These are phyloP conservation scores for Beauveria sp. DNA, from an alignment of 2,329 filamentous ascomycete genomes.

Conservation along the genomic window DNA sequence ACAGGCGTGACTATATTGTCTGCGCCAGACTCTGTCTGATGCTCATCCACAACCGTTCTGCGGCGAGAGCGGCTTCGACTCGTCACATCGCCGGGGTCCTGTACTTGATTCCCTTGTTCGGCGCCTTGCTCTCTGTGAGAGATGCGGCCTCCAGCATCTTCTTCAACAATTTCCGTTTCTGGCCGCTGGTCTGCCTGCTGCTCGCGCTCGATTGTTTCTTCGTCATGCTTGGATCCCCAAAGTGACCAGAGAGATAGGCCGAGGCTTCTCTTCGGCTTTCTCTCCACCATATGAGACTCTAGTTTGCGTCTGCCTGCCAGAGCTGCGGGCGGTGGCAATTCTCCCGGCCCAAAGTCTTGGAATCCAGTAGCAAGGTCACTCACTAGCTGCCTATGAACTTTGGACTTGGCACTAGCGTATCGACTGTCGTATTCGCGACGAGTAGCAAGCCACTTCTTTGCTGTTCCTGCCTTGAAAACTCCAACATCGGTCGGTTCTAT, in stretches of 20 bases:
- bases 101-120: conserved; percentile 27
- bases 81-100: conserved; percentile 15
- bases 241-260: conserved; percentile 77
- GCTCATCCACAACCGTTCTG: conserved; percentile 42
- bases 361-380: conserved; percentile 68
- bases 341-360: conserved; percentile 60
- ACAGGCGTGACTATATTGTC: conserved; percentile 35
- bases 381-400: conserved; percentile 64
- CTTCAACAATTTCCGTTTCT: conserved; percentile 24
- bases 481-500: conserved; percentile 62
- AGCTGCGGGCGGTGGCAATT: conserved; percentile 76
- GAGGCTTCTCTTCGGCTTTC: conserved; percentile 58
- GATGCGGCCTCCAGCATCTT: conserved; percentile 29
- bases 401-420: conserved; percentile 61
- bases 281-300: conserved; percentile 33
- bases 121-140: conserved; percentile 23
- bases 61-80: conserved; percentile 35
- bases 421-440: conserved; percentile 66
- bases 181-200: conserved; percentile 38
- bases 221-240: conserved; percentile 86
- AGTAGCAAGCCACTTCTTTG: conserved; percentile 75
- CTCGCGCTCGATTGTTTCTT: conserved; percentile 58
- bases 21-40: conserved; percentile 32
- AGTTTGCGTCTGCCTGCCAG: conserved; percentile 61
- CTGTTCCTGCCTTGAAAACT: conserved; percentile 69